A percentile compares a stretch with the other conserved stretches of the same genome.
Evolutionary conservation across 257 asterid species (phyloP).

Genomic region (Fraxinus cuspidata): DNA sequence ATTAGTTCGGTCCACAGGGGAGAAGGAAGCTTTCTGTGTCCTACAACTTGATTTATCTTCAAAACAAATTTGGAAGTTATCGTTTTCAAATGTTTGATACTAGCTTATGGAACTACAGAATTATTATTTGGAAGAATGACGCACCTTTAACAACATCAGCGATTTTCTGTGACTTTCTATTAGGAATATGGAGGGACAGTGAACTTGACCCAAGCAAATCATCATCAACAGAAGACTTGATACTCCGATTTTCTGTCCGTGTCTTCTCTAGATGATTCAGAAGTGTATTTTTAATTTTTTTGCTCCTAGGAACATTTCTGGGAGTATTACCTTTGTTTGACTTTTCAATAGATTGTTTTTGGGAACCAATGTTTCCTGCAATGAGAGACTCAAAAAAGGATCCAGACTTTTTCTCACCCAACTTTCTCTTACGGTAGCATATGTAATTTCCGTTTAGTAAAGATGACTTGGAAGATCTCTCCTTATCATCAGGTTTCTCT

Average conservation of each 20-base stretch:
- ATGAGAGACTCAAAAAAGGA: conserved; percentile 48
- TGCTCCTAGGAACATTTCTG: conserved; percentile 33
- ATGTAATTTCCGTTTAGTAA: conserved; percentile 47
- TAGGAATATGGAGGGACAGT: conserved; percentile 33
- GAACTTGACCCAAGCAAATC: conserved; percentile 32
- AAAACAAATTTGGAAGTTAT: conserved; percentile 24
- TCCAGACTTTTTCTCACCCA: conserved; percentile 38
- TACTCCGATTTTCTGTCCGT: conserved; percentile 32
- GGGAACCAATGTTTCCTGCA: conserved; percentile 34
- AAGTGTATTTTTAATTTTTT: conserved; percentile 27
- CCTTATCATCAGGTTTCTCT: conserved; percentile 38
- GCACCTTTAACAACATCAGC: conserved; percentile 53
- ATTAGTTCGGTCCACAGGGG: conserved; percentile 26
- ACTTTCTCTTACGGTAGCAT: conserved; percentile 61
- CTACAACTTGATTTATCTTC: conserved; percentile 42
- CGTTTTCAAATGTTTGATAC: conserved; percentile 11
- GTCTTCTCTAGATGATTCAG: conserved; percentile 25
- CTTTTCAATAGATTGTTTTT: conserved; percentile 46
- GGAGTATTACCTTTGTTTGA: conserved; percentile 39
- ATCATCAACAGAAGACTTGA: conserved; percentile 29
- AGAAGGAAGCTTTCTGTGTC: conserved; percentile 28
- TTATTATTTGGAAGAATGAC: conserved; percentile 20
- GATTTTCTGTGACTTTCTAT: conserved; percentile 37
- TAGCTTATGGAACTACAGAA: conserved; percentile 20
- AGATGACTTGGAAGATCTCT: conserved; percentile 42